phyloP scores from a whole-genome alignment of 169 alveolate species.

The Plasmodium yoelii region DNA sequence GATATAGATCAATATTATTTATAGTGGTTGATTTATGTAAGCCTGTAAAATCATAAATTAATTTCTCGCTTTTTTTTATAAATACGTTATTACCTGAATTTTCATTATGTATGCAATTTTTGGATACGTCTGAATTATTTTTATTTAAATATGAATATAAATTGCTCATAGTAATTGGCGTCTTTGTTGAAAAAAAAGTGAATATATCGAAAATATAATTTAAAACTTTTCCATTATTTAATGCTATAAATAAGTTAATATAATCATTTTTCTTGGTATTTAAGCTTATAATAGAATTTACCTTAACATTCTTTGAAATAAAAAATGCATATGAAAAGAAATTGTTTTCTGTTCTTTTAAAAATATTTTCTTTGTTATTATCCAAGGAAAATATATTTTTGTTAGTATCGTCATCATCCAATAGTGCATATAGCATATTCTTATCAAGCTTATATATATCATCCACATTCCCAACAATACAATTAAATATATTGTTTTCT shows the following conservation, averaged over 20 bases:
- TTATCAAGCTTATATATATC: conserved; percentile 53
- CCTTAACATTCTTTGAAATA: conserved; percentile 53
- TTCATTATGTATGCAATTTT: background rate
- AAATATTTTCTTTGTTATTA: conserved; percentile 44
- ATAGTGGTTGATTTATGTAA: conserved; percentile 42
- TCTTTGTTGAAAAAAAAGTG: conserved; percentile 16
- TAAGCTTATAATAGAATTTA: conserved; percentile 45
- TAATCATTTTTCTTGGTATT: conserved; percentile 37
- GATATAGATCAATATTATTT: conserved; percentile 30
- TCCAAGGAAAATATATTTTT: background rate
- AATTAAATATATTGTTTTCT: background rate
- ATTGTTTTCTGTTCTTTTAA: conserved; percentile 26
- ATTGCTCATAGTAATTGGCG: conserved; percentile 9
- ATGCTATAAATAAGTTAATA: conserved; percentile 37
- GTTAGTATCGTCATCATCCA: conserved; percentile 29
- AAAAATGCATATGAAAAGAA: conserved; percentile 65
- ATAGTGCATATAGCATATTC: conserved; percentile 38
- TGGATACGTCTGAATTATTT: conserved; percentile 17
- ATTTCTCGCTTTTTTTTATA: conserved; percentile 45
- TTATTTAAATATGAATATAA: conserved; percentile 10
- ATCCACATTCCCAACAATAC: conserved; percentile 49
- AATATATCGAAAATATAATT: conserved; percentile 26
- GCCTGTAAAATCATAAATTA: conserved; percentile 59
- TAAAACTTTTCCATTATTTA: conserved; percentile 40
- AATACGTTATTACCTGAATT: background rate